Evolutionary conservation across 2,329 filamentous ascomycete genomes (phyloP), one percentile per base, ranked within the genome.

Genomic region (Claviceps cyperi): DNA sequence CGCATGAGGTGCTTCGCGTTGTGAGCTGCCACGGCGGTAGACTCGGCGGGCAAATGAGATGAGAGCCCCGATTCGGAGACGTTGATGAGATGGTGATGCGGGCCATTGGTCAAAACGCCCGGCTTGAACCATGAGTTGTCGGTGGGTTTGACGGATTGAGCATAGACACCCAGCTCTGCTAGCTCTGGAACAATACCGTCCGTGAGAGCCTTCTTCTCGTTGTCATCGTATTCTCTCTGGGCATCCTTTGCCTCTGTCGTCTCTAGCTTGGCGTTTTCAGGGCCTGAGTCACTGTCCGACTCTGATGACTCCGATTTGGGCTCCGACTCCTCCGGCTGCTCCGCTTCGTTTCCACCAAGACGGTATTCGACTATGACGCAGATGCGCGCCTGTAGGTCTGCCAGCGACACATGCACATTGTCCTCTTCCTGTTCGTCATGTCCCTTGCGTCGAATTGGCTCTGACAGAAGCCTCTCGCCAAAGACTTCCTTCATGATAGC

Each of bases 281-380:
- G 62, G 45, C 59, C 59, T 28, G 60, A 66, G 19, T 67, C 64
- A 39, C 60, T 61, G 46, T 68, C 68, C 1, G 48, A 50, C 22
- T 50, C 51, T 9, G 37, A 38, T n/a, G 37, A 14, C 38, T 40
- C 38, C 38, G 38, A n/a, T 9, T 21, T 17, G 15, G 9, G 15
- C 17, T 40, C 17, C 38, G 8, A 15, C 17, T 14, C 17, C 9
- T n/a, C 28, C 28, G 28, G 28, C 28, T 32, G 28, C 24, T 46
- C 36, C 21, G 21, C 32, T 13, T 45, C n/a, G 5, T 41, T 36
- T 2, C 73, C 66, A 0, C 72, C 69, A 8, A 83, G 64, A 58
- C 83, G 79, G 53, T 80, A 81, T 60, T 85, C 81, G 49, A 84
- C 81, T 43, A 84, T 84, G 51, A 85, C 72, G 4, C 76, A 74